phyloP scores from a whole-genome alignment of 176 grass and related monocot species.

The Coix lacrymajobi region DNA sequence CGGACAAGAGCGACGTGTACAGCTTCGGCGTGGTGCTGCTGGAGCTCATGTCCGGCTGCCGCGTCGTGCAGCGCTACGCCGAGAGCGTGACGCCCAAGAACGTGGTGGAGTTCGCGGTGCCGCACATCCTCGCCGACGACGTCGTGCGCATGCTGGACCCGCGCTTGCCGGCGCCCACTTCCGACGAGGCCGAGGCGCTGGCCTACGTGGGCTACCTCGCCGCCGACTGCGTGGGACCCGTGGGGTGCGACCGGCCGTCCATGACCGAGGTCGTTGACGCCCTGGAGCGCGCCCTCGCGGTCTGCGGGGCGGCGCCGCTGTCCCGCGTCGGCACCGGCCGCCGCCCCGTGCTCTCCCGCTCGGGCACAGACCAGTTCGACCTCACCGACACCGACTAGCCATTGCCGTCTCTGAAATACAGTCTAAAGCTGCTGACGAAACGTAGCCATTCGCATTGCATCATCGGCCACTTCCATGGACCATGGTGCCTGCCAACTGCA shows the following conservation, averaged over 20 bases:
- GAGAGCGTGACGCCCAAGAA: constrained; percentile 89
- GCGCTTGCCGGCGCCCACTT: constrained; percentile 43
- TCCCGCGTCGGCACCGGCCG: constrained; percentile 21
- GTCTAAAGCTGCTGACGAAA: neutral
- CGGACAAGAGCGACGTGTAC: constrained; percentile 69
- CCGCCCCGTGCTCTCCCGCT: constrained; percentile 28
- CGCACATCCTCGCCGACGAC: constrained; percentile 68
- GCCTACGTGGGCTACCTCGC: constrained; percentile 78
- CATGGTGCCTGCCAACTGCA: neutral
- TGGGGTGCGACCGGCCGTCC: constrained; percentile 64
- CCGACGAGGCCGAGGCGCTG: constrained; percentile 61
- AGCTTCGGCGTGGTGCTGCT: constrained; percentile 54
- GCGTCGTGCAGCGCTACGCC: constrained; percentile 67
- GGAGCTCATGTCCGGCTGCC: constrained; percentile 65
- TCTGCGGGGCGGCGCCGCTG: constrained; percentile 17
- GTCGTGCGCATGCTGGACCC: constrained; percentile 58
- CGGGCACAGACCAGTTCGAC: constrained; percentile 49
- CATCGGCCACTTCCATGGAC: neutral
- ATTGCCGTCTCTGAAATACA: neutral
- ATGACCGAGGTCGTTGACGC: constrained; percentile 83
- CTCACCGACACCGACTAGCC: constrained; percentile 53
- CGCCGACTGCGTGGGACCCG: constrained; percentile 65
- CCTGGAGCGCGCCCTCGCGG: constrained; percentile 64
- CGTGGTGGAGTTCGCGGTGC: constrained; percentile 76
- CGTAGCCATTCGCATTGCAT: neutral